A percentile compares a stretch with the other conserved stretches of the same genome.
Conservation (phyloP, 2,329 filamentous ascomycete species). For the Fusarium sp. region DNA sequence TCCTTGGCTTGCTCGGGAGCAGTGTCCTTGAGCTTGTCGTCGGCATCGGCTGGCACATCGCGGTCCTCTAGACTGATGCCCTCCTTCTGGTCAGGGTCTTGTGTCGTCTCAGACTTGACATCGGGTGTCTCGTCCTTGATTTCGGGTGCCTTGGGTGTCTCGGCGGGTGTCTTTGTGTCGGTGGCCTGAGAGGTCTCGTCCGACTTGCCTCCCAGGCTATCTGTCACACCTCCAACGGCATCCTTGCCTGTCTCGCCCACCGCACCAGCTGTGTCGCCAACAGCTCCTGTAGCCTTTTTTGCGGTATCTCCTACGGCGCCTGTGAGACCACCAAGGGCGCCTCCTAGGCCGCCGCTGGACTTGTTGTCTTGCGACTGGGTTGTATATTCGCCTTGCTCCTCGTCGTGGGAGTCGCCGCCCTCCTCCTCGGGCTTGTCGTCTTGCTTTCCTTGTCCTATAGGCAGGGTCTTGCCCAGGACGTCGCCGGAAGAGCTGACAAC, state of each 20-base stretch:
- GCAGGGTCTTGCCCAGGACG: slow-evolving; percentile 53
- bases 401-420: slow-evolving; percentile 31
- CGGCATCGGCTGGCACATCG: slow-evolving; percentile 29
- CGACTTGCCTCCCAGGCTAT: slow-evolving; percentile 32
- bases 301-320: slow-evolving; percentile 17
- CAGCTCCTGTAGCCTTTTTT: slow-evolving; percentile 15
- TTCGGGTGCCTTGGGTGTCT: slow-evolving; percentile 30
- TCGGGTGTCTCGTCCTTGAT: slow-evolving; percentile 26
- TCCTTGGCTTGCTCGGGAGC: slow-evolving; percentile 31
- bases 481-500: slow-evolving; percentile 52
- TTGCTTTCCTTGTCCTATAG: slow-evolving; percentile 44
- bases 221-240: slow-evolving; percentile 31
- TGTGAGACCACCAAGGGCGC: slow-evolving; percentile 19
- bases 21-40: slow-evolving; percentile 28
- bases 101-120: slow-evolving; percentile 8
- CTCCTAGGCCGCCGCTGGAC: slow-evolving; percentile 41
- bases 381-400: slow-evolving; percentile 52
- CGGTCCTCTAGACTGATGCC: slow-evolving; percentile 32
- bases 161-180: slow-evolving; percentile 28
- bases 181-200: slow-evolving; percentile 20
- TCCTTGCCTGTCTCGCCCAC: slow-evolving; percentile 19
- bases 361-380: slow-evolving; percentile 50
- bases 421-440: slow-evolving; percentile 46
- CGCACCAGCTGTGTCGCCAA: slow-evolving; percentile 12
- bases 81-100: slow-evolving; percentile 22